Evolutionary conservation across 768 basidiomycete species (phyloP).

Genomic region (Trametes maxima): DNA sequence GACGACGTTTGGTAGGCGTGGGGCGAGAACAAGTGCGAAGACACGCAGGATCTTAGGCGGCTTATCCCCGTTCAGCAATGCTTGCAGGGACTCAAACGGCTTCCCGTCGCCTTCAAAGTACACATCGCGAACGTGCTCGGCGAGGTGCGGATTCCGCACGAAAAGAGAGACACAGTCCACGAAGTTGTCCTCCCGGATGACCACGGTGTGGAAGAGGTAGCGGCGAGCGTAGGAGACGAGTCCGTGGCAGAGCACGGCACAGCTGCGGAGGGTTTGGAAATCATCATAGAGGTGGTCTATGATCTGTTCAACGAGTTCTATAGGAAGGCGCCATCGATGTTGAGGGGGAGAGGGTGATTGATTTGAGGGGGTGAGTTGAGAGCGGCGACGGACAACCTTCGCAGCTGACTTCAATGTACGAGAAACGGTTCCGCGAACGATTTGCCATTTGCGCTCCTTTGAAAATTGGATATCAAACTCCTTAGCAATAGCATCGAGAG

Average conservation of each 20-base stretch:
- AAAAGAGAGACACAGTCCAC: not conserved
- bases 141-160: conserved; percentile 2
- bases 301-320: conserved; percentile 22
- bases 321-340: conserved; percentile 6
- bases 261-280: conserved; percentile 8
- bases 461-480: conserved; percentile 7
- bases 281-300: conserved; percentile 22
- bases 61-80: not conserved
- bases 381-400: not conserved
- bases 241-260: conserved; percentile 21
- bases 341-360: not conserved
- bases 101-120: conserved; percentile 12
- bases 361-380: not conserved
- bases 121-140: conserved; percentile 12
- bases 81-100: not conserved
- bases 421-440: not conserved
- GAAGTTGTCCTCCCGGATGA: conserved; percentile 10
- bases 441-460: not conserved
- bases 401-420: not conserved
- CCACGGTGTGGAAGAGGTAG: conserved; percentile 22
- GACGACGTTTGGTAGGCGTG: not conserved
- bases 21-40: conserved; percentile 14
- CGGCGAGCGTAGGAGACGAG: conserved; percentile 14
- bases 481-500: conserved; percentile 1
- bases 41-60: conserved; percentile 1